Conservation (phyloP, 108 stramenopile species). For the Skeletonema potamos region DNA sequence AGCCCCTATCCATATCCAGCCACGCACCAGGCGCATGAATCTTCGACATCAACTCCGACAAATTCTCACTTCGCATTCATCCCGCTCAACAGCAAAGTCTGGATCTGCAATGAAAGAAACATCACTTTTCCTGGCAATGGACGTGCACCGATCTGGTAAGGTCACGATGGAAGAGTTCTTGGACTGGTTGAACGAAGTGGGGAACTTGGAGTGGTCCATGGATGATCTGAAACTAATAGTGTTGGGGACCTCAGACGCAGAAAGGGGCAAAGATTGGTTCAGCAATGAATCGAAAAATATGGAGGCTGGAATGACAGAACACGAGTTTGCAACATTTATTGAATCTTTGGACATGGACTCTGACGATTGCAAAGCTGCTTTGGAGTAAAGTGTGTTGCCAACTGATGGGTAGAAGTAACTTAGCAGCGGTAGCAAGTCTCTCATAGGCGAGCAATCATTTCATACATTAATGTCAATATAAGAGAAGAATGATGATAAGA, state of each 20-base stretch:
- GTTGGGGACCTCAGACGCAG: conserved; percentile 3
- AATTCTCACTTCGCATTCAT: conserved; percentile 26
- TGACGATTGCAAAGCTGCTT: neutral
- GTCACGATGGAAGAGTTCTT: conserved; percentile 39
- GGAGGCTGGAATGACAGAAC: conserved; percentile 36
- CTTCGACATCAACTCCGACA: conserved; percentile 24
- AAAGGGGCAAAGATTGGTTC: conserved; percentile 18
- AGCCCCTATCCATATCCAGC: conserved; percentile 18
- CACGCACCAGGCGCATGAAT: neutral
- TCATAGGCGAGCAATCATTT: no score
- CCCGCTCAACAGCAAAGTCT: conserved; percentile 13
- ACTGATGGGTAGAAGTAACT: no score
- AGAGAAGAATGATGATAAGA: no score
- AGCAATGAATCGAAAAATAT: conserved; percentile 1
- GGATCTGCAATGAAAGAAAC: conserved; percentile 42
- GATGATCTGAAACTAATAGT: conserved; percentile 24
- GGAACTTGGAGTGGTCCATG: conserved; percentile 24
- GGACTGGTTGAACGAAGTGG: conserved; percentile 32
- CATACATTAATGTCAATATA: no score
- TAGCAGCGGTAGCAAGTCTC: no score
- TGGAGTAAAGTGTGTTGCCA: neutral
- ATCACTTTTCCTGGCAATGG: conserved; percentile 34
- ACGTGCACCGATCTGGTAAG: conserved; percentile 35
- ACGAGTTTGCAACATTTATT: conserved; percentile 36
- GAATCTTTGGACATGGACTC: conserved; percentile 26